Evolutionary conservation across 164 flowering plant species (phyloP), one percentile per base, ranked within the genome.

Genomic region (Buxus sempervirens): DNA sequence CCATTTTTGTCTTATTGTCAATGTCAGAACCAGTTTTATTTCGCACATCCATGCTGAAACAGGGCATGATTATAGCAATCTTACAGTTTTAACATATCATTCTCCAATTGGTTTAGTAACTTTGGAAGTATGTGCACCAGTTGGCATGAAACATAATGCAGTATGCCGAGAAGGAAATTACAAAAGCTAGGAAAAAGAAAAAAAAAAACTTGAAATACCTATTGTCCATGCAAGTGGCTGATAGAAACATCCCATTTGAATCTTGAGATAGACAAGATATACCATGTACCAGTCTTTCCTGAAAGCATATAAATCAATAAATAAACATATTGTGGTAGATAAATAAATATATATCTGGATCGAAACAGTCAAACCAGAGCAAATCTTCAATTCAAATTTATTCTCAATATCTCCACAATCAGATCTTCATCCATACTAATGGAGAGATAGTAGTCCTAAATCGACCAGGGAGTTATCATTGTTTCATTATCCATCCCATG

Each of bases 211-310:
- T 5, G 16, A 38, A 16, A 24, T 82, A 92, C 98, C 93, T 92
- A 65, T 85, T 83, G 74, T 96, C 94, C 91, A 85, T 93, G 87
- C 98, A 92, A 49, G 97, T 90, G 60, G 98, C 98, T 55, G 96
- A 80, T 67, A 96, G 78, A 78, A 81, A 87, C n/a, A 86, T 80
- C 36, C 98, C 98, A 74, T 74, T 86, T 56, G 74, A 70, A 85
- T 90, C 99, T 78, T 92, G 99, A 58, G 97, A 88, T 73, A 93
- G 73, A 75, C 90, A 83, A 72, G 93, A 81, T 80, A 90, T 84
- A 49, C 99, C 99, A 77, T 92, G 94, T 25, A 67, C 55, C 67
- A 88, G 72, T 69, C 72, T 82, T 71, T 78, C 90, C 99, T 95
- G 88, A 51, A 71, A 65, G 32, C n/a, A n/a, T n/a, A n/a, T 13